phyloP scores from a whole-genome alignment of 176 grass and related monocot species.

The Puccinellia tenuiflora region DNA sequence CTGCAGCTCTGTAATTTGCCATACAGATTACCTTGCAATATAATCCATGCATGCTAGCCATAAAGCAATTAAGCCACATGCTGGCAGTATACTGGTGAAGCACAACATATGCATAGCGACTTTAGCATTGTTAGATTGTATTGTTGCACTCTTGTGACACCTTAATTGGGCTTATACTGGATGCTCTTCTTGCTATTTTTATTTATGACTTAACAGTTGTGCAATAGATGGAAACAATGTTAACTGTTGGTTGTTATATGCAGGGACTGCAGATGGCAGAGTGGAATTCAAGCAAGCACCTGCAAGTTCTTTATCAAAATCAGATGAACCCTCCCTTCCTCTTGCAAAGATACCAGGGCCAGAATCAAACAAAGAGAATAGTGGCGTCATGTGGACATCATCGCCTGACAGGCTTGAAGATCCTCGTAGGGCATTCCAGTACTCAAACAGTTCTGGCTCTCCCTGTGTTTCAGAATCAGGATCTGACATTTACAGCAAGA shows the following conservation, averaged over 20 bases:
- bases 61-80: neutral
- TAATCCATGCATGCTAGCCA: neutral
- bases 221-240: neutral
- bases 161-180: neutral
- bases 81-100: neutral
- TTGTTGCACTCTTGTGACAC: neutral
- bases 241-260: conserved; percentile 27
- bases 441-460: conserved; percentile 74
- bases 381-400: conserved; percentile 57
- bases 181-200: neutral
- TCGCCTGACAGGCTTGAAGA: conserved; percentile 69
- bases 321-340: conserved; percentile 42
- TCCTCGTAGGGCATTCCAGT: conserved; percentile 51
- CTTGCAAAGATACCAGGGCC: conserved; percentile 50
- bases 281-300: conserved; percentile 39
- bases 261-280: conserved; percentile 32
- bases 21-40: neutral
- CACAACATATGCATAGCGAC: neutral
- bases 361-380: conserved; percentile 46
- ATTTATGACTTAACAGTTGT: neutral
- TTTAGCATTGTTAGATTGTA: neutral
- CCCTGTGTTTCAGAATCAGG: conserved; percentile 79
- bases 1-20: neutral
- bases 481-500: conserved; percentile 74
- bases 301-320: conserved; percentile 31